Evolutionary conservation across 306 rosid genomes (phyloP).

Genomic region (Trichosanthes truncata): DNA sequence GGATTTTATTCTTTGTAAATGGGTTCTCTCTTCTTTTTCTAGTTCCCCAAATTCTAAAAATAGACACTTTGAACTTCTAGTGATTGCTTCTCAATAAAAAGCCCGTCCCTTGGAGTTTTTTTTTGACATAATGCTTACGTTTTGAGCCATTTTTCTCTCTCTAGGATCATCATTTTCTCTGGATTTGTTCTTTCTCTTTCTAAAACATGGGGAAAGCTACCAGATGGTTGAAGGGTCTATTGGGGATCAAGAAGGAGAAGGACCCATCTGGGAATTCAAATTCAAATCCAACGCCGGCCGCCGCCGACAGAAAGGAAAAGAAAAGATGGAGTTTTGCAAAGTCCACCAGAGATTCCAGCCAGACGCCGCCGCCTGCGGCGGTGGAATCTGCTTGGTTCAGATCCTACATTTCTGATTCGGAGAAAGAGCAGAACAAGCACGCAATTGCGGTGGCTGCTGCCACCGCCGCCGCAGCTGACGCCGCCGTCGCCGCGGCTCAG

Average conservation of each 20-base stretch:
- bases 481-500: constrained; percentile 79
- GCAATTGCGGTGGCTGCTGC: constrained; percentile 99
- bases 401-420: constrained; percentile 66
- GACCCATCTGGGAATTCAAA: constrained; percentile 32
- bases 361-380: neutral
- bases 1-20: neutral
- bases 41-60: neutral
- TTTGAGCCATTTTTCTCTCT: constrained; percentile 13
- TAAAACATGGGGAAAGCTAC: constrained; percentile 46
- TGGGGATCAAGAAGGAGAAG: constrained; percentile 80
- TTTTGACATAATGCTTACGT: constrained; percentile 4
- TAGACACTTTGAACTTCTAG: neutral
- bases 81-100: neutral
- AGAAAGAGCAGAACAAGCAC: constrained; percentile 79
- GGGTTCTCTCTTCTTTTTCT: neutral
- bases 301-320: constrained; percentile 48
- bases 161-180: constrained; percentile 9
- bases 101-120: neutral
- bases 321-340: constrained; percentile 82
- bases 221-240: constrained; percentile 78
- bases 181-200: neutral
- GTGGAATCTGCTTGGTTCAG: constrained; percentile 54
- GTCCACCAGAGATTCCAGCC: constrained; percentile 33
- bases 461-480: constrained; percentile 86
- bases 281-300: neutral